phyloP scores from a whole-genome alignment of 208 protist genomes.

The Trypanosoma mega region DNA sequence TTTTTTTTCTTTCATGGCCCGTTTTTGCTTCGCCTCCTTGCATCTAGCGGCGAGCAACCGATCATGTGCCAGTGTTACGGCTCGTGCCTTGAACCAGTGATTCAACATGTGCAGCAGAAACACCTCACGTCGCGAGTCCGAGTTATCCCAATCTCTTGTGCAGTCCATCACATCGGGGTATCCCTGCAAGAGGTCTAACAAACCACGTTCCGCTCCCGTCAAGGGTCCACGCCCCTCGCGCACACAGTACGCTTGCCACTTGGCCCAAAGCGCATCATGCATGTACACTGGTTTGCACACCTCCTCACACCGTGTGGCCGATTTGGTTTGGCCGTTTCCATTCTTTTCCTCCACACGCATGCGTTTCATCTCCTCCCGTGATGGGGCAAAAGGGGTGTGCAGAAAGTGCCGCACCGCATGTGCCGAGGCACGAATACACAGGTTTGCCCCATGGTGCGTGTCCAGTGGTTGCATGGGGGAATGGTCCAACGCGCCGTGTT shows the following conservation, averaged over 20 bases:
- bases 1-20: conserved; percentile 4
- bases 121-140: conserved; percentile 63
- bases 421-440: conserved; percentile 41
- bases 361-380: neutral
- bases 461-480: conserved; percentile 41
- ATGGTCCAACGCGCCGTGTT: conserved; percentile 44
- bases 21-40: conserved; percentile 14
- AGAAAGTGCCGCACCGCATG: conserved; percentile 43
- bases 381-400: conserved; percentile 52
- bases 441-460: neutral
- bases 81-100: conserved; percentile 86
- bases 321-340: neutral
- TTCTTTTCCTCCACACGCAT: neutral
- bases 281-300: conserved; percentile 46
- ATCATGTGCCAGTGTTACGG: conserved; percentile 75
- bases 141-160: conserved; percentile 73
- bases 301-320: neutral
- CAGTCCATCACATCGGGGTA: conserved; percentile 81
- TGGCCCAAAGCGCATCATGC: conserved; percentile 67
- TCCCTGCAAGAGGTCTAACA: conserved; percentile 71
- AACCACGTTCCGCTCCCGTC: conserved; percentile 66
- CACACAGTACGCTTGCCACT: conserved; percentile 59
- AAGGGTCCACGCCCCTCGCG: conserved; percentile 28
- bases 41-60: conserved; percentile 41
- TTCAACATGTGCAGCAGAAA: conserved; percentile 74